Base-by-base conservation (phyloP, 1,284 basidiomycete genomes). In the Leucoagaricus sp. region DNA sequence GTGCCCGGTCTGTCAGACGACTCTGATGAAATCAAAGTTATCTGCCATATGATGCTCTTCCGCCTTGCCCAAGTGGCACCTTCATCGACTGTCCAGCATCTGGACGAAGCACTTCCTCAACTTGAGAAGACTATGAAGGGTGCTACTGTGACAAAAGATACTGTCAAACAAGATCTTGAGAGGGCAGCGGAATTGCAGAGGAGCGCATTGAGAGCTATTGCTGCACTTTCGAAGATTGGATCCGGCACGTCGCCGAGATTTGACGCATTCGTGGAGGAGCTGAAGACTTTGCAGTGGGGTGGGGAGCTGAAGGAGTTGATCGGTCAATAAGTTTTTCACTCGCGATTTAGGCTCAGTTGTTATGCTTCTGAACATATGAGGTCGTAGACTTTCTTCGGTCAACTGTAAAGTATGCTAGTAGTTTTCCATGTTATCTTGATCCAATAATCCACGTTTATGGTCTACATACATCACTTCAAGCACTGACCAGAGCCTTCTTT, bases 151-250 rank as follows among this genome's bases (percentile, higher is more conserved):
- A 93, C 91, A 57, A 95, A 95, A 72, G 93, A 96, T 69, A 95
- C 94, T 0, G 95, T 98, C 59, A 98, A 98, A 75, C 96, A 98
- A 73, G 96, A 99, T 65, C 74, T 98, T 49, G 96, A 99, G 74
- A 87, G 96, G 31, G 91, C 94, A 2, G 90, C 90, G 23, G 96
- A 98, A 73, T 79, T 97, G 64, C 94, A 97, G 74, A 78, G 91
- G 58, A 93, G 92, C 65, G 91, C 93, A 9, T 78, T 96, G 63
- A 79, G 95, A 33, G 93, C 94, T 4, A 83, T 94, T 40, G 89
- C 88, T 21, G 93, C 93, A n/a, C 76, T 97, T 55, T 89, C 87
- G 72, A 90, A 86, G 72, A 82, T 89, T 45, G 79, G 80, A 13
- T 71, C 82, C 12, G 84, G 85, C 1, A 81, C 84, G 25, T 85